Evolutionary conservation across 441 rosid species (phyloP).

Genomic region (Erysimum cheiri): DNA sequence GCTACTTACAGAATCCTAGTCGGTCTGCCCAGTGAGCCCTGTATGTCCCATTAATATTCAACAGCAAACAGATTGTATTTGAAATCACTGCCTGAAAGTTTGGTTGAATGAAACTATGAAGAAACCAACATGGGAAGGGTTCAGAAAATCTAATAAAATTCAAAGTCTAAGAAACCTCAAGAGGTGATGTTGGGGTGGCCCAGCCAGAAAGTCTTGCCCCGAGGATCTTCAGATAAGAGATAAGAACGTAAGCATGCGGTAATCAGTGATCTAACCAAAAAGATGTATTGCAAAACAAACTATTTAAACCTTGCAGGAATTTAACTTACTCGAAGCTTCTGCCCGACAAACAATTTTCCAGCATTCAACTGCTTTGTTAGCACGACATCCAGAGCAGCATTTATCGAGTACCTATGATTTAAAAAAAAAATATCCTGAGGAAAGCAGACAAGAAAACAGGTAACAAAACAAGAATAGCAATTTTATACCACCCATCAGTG

Average conservation of each 20-base stretch:
- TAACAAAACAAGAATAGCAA: conserved; percentile 20
- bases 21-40: conserved; percentile 97
- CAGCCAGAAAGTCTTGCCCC: conserved; percentile 90
- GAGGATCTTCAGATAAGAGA: conserved; percentile 67
- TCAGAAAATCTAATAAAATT: conserved; percentile 41
- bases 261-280: conserved; percentile 32
- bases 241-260: conserved; percentile 39
- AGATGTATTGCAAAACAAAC: conserved; percentile 21
- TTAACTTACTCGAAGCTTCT: conserved; percentile 82
- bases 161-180: conserved; percentile 66
- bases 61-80: conserved; percentile 58
- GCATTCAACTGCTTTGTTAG: conserved; percentile 68
- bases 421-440: conserved; percentile 32
- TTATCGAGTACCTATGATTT: conserved; percentile 76
- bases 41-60: conserved; percentile 92
- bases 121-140: conserved; percentile 34
- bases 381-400: conserved; percentile 72
- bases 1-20: conserved; percentile 87
- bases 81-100: conserved; percentile 62
- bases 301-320: conserved; percentile 36
- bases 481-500: conserved; percentile 78
- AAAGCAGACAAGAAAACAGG: conserved; percentile 26
- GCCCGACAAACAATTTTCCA: conserved; percentile 87
- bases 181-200: conserved; percentile 86
- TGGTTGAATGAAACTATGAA: conserved; percentile 41